phyloP scores from a whole-genome alignment of 208 protist species.

The Trypanosoma mega region DNA sequence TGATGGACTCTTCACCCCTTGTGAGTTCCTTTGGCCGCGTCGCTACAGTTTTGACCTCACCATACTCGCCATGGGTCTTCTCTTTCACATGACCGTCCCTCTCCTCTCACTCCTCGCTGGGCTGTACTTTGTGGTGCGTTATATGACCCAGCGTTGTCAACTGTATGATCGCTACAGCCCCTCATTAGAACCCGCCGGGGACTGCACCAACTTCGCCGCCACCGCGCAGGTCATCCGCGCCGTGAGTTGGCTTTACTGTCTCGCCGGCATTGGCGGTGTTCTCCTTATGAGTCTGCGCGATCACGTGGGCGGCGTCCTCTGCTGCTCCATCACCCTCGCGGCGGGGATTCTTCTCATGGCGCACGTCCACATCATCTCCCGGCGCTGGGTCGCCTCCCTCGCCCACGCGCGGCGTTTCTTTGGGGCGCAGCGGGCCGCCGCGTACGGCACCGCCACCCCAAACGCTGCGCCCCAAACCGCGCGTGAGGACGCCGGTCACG shows the following conservation, averaged over 20 bases:
- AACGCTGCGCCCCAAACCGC: neutral
- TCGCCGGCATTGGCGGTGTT: constrained; percentile 57
- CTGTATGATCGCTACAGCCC: constrained; percentile 76
- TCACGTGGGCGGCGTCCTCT: constrained; percentile 41
- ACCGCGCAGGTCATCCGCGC: constrained; percentile 66
- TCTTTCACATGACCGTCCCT: constrained; percentile 86
- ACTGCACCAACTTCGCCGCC: constrained; percentile 74
- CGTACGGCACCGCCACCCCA: neutral
- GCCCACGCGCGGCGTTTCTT: constrained; percentile 38
- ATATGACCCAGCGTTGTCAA: constrained; percentile 62
- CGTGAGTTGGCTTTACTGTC: constrained; percentile 60
- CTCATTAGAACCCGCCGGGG: constrained; percentile 35
- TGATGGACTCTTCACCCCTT: constrained; percentile 63
- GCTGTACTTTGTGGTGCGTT: constrained; percentile 70
- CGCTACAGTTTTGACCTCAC: constrained; percentile 74
- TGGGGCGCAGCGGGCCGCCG: neutral
- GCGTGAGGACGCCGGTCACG: constrained; percentile 6
- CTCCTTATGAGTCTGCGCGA: constrained; percentile 65
- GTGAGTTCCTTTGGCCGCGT: constrained; percentile 50
- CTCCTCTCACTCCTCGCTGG: constrained; percentile 60
- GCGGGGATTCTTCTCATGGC: constrained; percentile 33
- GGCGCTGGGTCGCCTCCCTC: constrained; percentile 53
- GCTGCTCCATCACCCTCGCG: constrained; percentile 52
- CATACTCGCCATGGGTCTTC: constrained; percentile 73
- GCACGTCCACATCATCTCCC: constrained; percentile 49